Evolutionary conservation across 2,329 filamentous ascomycete species (phyloP).

Genomic region (Stachybotrys elegans): DNA sequence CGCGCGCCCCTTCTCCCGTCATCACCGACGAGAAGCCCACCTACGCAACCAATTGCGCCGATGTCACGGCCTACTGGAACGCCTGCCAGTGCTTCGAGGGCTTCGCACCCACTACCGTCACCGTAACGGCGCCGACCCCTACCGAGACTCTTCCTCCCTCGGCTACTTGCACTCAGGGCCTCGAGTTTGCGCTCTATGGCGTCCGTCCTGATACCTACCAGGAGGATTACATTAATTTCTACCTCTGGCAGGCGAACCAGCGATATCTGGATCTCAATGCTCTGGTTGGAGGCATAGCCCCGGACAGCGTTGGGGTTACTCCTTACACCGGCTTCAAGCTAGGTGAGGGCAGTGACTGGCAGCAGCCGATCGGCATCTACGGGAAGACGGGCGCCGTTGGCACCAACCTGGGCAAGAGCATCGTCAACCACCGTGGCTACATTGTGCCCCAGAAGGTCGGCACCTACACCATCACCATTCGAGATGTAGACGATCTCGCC

Average conservation of each 20-base stretch:
- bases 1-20: neutral
- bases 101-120: neutral
- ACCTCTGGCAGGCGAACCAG: neutral
- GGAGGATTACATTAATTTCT: neutral
- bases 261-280: neutral
- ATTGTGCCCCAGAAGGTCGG: neutral
- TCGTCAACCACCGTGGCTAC: neutral
- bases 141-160: neutral
- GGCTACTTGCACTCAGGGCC: neutral
- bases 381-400: neutral
- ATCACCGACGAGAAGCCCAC: conserved; percentile 6
- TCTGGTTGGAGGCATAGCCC: neutral
- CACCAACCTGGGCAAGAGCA: neutral
- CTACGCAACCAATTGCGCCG: conserved; percentile 12
- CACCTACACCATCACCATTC: neutral
- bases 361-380: neutral
- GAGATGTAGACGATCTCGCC: neutral
- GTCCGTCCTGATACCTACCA: neutral
- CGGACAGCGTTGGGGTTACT: neutral
- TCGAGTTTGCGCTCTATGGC: neutral
- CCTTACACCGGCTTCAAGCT: neutral
- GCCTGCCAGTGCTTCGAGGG: conserved; percentile 14
- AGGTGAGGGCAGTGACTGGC: neutral
- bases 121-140: neutral
- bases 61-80: conserved; percentile 10